A percentile compares a stretch with the other conserved stretches of the same genome.
phyloP scores from a whole-genome alignment of 2,329 filamentous ascomycete species.

The Alternaria brassicicola region DNA sequence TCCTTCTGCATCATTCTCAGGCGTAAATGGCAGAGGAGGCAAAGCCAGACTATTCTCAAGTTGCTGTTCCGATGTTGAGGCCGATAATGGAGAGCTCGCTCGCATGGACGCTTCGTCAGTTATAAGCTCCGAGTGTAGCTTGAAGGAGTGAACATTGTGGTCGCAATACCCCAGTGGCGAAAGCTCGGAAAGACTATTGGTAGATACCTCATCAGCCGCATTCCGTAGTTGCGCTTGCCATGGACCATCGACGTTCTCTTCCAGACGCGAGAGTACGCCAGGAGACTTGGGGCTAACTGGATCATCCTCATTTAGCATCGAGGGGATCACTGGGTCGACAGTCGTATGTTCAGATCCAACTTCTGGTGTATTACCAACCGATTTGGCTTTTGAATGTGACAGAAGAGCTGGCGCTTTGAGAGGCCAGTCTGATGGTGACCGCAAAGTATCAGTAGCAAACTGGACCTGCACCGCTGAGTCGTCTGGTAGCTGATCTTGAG shows the following conservation, averaged over 20 bases:
- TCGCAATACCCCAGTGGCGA: not conserved
- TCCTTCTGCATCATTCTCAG: not conserved
- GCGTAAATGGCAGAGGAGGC: not conserved
- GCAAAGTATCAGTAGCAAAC: not conserved
- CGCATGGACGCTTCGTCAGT: not conserved
- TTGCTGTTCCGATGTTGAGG: not conserved
- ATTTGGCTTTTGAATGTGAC: not conserved
- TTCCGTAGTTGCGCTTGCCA: constrained; percentile 3
- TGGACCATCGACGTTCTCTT: not conserved
- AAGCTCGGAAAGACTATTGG: not conserved
- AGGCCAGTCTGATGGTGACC: not conserved
- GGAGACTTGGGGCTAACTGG: not conserved
- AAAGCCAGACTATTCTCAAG: not conserved
- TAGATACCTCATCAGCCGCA: not conserved
- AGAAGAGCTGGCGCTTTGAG: not conserved
- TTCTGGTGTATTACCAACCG: rapidly evolving
- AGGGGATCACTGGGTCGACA: not conserved
- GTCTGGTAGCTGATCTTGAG: not conserved
- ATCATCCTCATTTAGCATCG: not conserved
- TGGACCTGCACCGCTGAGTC: no score
- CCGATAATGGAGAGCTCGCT: no score
- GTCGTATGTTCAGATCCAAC: not conserved
- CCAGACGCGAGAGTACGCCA: not conserved
- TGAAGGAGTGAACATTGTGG: not conserved
- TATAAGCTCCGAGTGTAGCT: not conserved